phyloP scores from a whole-genome alignment of 129 eudicot genomes.

The Escallonia rubra region DNA sequence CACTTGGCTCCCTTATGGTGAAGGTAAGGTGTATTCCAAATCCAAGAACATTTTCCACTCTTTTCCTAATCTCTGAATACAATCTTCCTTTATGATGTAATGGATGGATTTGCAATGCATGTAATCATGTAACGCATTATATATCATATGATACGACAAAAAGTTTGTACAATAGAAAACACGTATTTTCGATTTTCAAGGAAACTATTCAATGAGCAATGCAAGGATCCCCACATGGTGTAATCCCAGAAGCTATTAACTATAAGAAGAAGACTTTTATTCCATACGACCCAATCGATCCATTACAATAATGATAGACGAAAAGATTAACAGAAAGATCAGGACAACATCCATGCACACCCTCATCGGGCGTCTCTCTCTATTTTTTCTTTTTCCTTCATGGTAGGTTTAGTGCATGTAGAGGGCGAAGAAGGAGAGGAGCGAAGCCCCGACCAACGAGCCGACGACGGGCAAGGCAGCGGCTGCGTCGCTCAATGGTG shows the following conservation, averaged over 20 bases:
- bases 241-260: too few species aligned
- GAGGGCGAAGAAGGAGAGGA: conserved; percentile 25
- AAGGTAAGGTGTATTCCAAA: too few species aligned
- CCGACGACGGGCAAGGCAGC: conserved; percentile 29
- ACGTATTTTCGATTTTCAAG: too few species aligned
- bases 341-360: background rate
- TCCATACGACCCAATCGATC: background rate
- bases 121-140: too few species aligned
- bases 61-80: too few species aligned
- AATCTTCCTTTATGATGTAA: too few species aligned
- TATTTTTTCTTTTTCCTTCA: background rate
- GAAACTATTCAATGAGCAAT: background rate
- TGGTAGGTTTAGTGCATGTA: conserved; percentile 19
- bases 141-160: too few species aligned
- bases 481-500: conserved; percentile 15
- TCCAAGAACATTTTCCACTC: too few species aligned
- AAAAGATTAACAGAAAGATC: background rate
- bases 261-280: background rate
- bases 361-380: background rate
- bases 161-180: too few species aligned
- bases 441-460: conserved; percentile 20
- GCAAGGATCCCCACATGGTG: background rate
- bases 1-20: too few species aligned
- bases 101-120: too few species aligned
- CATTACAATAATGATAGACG: background rate